Evolutionary conservation across 164 flowering plant species (phyloP), one percentile per base, ranked within the genome.

Genomic region (Euptelea pleiosperma): DNA sequence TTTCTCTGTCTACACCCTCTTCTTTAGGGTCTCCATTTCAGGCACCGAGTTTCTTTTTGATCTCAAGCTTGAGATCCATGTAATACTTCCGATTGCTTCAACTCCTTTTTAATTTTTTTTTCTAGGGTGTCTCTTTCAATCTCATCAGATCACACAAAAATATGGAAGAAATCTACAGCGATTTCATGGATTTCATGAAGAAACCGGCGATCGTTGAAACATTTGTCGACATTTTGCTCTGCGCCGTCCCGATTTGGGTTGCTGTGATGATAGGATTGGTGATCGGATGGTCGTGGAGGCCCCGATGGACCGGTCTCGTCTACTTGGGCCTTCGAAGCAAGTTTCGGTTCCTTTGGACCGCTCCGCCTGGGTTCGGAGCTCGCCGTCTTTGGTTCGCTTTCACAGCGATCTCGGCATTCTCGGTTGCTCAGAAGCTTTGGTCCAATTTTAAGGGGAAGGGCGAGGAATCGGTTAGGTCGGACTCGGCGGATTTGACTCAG

Each of bases 201-300:
- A 79, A 54, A 28, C 96, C 96, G 14, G 75, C 77, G 6, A 49
- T 86, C 6, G 52, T 75, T 18, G 96, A 89, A 60, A 76, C 91
- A 76, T 76, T 89, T 42, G 84, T 93, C 92, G 99, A 90, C 88
- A 82, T 93, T 49, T 70, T 93, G 73, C 78, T 93, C 0, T 90
- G 97, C 29, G 81, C 89, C 42, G 99, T 93, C 0, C 99, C 99
- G 73, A 93, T 93, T 62, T 90, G 99, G 99, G 76, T 88, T 6
- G 97, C 99, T 26, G 87, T 93, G 15, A 83, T 88, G 86, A 90
- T 93, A 57, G 96, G 99, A 7, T 55, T 93, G 36, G 63, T 90
- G 8, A 93, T 93, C 67, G 99, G 99, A 6, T 93, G 99, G 96
- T 88, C 99, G 0, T 93, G 99, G 99, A 70, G 86, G 43, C 99